Percentiles rank a stretch among this genome's conserved stretches.
phyloP scores from a whole-genome alignment of 2,329 filamentous ascomycete species.

The Aspergillus bombycis region DNA sequence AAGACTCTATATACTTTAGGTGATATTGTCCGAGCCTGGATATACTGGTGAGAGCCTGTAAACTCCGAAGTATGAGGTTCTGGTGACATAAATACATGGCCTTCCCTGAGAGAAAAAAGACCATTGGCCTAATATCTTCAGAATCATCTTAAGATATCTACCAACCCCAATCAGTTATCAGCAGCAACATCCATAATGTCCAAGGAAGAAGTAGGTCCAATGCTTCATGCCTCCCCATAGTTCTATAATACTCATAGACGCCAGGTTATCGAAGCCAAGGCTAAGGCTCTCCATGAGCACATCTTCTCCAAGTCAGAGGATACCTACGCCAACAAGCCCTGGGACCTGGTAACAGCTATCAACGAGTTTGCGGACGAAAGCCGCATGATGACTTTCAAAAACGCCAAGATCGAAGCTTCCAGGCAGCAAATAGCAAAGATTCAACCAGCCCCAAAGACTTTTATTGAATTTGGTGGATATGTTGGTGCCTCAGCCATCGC shows the following conservation, averaged over 20 bases:
- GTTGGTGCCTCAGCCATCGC: conserved; percentile 42
- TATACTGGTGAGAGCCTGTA: not conserved
- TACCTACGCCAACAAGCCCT: conserved; percentile 29
- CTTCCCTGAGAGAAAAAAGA: not conserved
- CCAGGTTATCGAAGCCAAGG: conserved; percentile 12
- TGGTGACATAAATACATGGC: not conserved
- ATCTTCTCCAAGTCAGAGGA: conserved; percentile 24
- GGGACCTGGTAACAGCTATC: conserved; percentile 33
- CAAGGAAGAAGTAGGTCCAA: not conserved
- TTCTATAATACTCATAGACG: not conserved
- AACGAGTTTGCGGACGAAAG: conserved; percentile 34
- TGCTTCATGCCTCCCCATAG: not conserved
- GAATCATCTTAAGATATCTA: too few species aligned
- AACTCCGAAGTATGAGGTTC: not conserved
- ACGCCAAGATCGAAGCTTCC: conserved; percentile 31
- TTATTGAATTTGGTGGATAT: conserved; percentile 43
- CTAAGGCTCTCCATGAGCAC: conserved; percentile 20
- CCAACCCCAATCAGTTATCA: not conserved
- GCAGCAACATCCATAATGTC: not conserved
- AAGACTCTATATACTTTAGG: not conserved
- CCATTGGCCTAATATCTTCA: too few species aligned
- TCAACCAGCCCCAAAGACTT: conserved; percentile 30
- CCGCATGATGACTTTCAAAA: conserved; percentile 39
- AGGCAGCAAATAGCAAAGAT: conserved; percentile 24
- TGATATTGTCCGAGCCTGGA: not conserved